These are phyloP conservation scores for Kwoniella botswanensis DNA, from an alignment of 768 basidiomycete genomes.

Conservation along the genomic window DNA sequence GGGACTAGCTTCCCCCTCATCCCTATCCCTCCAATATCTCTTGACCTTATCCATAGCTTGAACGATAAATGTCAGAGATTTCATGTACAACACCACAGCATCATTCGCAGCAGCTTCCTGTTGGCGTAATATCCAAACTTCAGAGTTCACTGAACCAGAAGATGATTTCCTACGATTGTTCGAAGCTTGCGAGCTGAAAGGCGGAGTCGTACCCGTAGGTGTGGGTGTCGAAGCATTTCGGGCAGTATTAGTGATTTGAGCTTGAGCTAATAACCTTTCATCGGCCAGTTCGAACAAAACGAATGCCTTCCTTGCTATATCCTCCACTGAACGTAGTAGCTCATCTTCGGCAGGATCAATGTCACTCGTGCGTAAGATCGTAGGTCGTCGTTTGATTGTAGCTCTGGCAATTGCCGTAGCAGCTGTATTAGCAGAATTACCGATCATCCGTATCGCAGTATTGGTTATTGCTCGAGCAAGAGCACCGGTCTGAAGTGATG, in stretches of 20 bases:
- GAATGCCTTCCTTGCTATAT: constrained; percentile 93
- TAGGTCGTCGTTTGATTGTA: constrained; percentile 33
- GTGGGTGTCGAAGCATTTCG: constrained; percentile 16
- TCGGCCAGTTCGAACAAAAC: constrained; percentile 93
- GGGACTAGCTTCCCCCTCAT: constrained; percentile 43
- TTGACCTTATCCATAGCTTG: constrained; percentile 83
- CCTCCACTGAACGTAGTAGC: constrained; percentile 78
- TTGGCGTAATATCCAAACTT: constrained; percentile 36
- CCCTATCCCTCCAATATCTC: constrained; percentile 62
- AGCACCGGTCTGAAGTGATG: constrained; percentile 53
- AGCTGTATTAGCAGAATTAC: constrained; percentile 48
- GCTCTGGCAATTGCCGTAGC: constrained; percentile 47
- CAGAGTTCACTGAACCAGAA: constrained; percentile 48
- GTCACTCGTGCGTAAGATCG: constrained; percentile 41
- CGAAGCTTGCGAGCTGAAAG: constrained; percentile 24
- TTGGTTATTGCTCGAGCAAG: constrained; percentile 59
- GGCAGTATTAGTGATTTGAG: constrained; percentile 22
- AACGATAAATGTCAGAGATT: constrained; percentile 81
- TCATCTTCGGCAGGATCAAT: constrained; percentile 67
- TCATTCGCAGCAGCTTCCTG: constrained; percentile 53
- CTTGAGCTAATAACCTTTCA: constrained; percentile 65
- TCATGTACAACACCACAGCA: constrained; percentile 55
- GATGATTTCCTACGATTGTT: constrained; percentile 49
- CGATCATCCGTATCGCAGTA: constrained; percentile 59
- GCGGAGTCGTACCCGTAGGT: constrained; percentile 26